Evolutionary conservation across 1,139 yeast species (phyloP), one percentile per base, ranked within the genome.

Genomic region (Wickerhamomyces sp.): DNA sequence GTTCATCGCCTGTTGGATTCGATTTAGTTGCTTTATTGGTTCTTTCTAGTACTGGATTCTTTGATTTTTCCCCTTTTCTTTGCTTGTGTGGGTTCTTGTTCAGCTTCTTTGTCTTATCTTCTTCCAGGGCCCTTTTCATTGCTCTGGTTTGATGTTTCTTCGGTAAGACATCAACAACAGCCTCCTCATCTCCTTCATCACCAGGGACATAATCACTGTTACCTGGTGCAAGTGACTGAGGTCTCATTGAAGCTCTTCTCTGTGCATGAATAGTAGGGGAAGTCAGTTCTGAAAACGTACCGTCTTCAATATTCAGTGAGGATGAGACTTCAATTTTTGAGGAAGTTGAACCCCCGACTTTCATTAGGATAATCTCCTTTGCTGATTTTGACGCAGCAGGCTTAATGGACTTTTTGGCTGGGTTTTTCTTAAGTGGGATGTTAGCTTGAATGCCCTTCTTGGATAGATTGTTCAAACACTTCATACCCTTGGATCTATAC

Each of bases 401-500:
- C 10, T 36, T 36, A 18, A 11, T 33, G 6, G 30, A 27, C 18
- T 15, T 34, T 36, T 18, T 10, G 2, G 23, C n/a, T 4, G 36
- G 2, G 4, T 10, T n/a, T 18, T 14, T 27, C 26, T 26, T 33
- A 6, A 6, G 13, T 6, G 1, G 32, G 7, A 37, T 45, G 37
- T 40, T 34, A 15, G 36, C 32, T 31, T 41, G 4, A 18, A 18
- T 18, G 5, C 23, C 36, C 37, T 31, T 47, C 18, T 34, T 35
- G 23, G 10, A 7, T n/a, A 27, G 10, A 7, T 29, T 13, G 30
- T 31, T 32, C 14, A 52, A 33, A 9, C 43, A 43, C 33, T 52
- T 53, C 52, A 53, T 48, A 4, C 50, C 40, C 38, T 51, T 54
- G 2, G 51, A 33, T 29, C 35, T 46, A n/a, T 30, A 36, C 9